A percentile compares a stretch with the other conserved stretches of the same genome.
phyloP scores from a whole-genome alignment of 2,329 filamentous ascomycete genomes.

The Lecanosticta acicola region DNA sequence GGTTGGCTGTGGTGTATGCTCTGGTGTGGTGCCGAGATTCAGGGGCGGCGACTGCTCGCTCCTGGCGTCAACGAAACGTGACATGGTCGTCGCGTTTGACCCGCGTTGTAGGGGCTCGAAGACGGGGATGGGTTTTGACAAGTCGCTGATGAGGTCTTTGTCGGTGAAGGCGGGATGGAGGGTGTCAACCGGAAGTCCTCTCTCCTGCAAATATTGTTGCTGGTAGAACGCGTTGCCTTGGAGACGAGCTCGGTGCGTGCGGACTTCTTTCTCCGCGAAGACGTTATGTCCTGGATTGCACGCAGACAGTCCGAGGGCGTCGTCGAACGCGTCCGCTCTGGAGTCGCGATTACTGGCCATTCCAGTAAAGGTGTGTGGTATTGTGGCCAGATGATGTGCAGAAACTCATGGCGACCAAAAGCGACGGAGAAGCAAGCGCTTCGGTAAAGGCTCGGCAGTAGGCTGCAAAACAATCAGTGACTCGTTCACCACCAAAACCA shows the following conservation, averaged over 20 bases:
- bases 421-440: too few species aligned
- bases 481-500: neutral
- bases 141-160: slow-evolving; percentile 7
- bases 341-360: neutral
- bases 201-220: slow-evolving; percentile 21
- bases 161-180: slow-evolving; percentile 24
- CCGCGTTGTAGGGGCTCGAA: slow-evolving; percentile 19
- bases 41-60: slow-evolving; percentile 18
- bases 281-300: slow-evolving; percentile 25
- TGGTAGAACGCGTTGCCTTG: slow-evolving; percentile 33
- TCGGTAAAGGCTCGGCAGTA: neutral
- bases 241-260: slow-evolving; percentile 23
- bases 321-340: neutral
- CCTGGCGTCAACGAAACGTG: slow-evolving; percentile 1
- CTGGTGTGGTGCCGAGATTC: slow-evolving; percentile 25
- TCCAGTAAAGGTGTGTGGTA: neutral
- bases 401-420: neutral
- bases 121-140: neutral
- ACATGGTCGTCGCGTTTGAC: slow-evolving; percentile 26
- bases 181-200: slow-evolving; percentile 17
- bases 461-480: neutral
- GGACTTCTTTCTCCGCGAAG: slow-evolving; percentile 23
- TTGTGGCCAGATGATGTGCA: neutral
- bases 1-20: slow-evolving; percentile 28
- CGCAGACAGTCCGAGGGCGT: slow-evolving; percentile 1